A percentile compares a stretch with the other conserved stretches of the same genome.
Evolutionary conservation across 2,329 filamentous ascomycete genomes (phyloP).

Genomic region (Harringtonia aguacate): DNA sequence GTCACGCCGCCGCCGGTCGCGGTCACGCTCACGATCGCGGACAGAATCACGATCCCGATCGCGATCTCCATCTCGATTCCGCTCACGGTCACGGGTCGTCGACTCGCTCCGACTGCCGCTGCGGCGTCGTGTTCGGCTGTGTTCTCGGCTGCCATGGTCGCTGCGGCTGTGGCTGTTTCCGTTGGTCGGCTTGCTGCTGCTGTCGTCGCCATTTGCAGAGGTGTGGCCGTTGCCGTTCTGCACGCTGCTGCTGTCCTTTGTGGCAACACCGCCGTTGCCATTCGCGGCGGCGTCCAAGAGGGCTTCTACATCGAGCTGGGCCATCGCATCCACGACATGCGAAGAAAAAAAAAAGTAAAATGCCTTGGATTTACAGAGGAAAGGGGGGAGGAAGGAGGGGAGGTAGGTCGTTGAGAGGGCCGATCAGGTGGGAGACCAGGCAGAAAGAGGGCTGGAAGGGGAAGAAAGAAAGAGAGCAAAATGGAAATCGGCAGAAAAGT

Average conservation of each 20-base stretch:
- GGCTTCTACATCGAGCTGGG: conserved; percentile 74
- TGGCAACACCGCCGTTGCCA: conserved; percentile 34
- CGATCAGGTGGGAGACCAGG: neutral
- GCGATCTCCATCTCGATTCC: neutral
- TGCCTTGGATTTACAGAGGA: neutral
- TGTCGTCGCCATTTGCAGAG: conserved; percentile 10
- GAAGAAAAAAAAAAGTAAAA: neutral
- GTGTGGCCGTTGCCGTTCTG: conserved; percentile 3
- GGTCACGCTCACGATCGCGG: conserved; percentile 13
- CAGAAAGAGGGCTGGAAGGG: neutral
- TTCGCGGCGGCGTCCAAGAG: conserved; percentile 74
- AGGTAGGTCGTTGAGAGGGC: too few relatives aligned
- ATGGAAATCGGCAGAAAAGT: neutral
- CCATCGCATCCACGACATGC: conserved; percentile 31
- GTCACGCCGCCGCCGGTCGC: conserved; percentile 32
- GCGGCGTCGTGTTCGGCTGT: conserved; percentile 3
- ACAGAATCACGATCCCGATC: too few relatives aligned
- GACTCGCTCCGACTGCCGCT: conserved; percentile 1
- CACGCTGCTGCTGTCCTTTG: conserved; percentile 33
- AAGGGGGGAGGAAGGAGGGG: neutral
- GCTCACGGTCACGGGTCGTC: conserved; percentile 27
- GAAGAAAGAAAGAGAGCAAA: neutral
- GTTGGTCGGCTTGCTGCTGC: neutral
- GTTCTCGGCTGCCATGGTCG: neutral
- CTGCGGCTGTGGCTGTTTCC: neutral